Base-by-base conservation (phyloP, 2,329 filamentous ascomycete species). In the Diaporthe helianthi region DNA sequence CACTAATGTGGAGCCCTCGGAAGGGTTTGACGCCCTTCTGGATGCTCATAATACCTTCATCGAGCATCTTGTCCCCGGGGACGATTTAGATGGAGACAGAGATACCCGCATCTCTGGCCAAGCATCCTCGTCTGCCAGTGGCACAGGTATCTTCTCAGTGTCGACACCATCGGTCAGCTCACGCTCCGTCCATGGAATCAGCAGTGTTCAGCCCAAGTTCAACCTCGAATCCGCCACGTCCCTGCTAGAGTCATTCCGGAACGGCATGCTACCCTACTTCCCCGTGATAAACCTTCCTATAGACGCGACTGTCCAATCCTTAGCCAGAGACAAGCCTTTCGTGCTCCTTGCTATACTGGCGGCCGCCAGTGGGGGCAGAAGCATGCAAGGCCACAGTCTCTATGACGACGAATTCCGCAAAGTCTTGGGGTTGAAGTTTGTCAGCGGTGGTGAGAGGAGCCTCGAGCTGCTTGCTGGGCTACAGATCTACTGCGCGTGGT, bases 381-480 rank as follows among this genome's bases (percentile, higher is more conserved):
- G 83, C n/a, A 74, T 85, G 26, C 84, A 86, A 72, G 83, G 86
- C 0, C 84, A 88, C 67, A 82, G 77, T 17, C 78, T 86, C 3
- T 87, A 89, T 53, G 87, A 89, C 33, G 83, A 85, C 60, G 87
- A 89, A 76, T 86, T 89, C 63, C 80, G 86, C 36, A 87, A 87
- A 73, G 80, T 87, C 0, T 73, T 88, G n/a, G 85, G 82, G 1
- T 78, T 86, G 53, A 88, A 86, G 75, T 84, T 87, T 49, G 84
- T 90, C 0, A 81, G 87, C 0, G 82, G 84, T 3, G 86, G 87
- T 0, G 87, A 90, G 78, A 83, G 85, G 68, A 87, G 81, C 15
- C 69, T 89, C 26, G 86, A 90, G 72, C 73, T 89, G 19, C 75
- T 90, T 1, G 85, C 88, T 71, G 87, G 87, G 3, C 76, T 89